Conservation (phyloP, 2,329 filamentous ascomycete genomes). For the Penicillium sp. region DNA sequence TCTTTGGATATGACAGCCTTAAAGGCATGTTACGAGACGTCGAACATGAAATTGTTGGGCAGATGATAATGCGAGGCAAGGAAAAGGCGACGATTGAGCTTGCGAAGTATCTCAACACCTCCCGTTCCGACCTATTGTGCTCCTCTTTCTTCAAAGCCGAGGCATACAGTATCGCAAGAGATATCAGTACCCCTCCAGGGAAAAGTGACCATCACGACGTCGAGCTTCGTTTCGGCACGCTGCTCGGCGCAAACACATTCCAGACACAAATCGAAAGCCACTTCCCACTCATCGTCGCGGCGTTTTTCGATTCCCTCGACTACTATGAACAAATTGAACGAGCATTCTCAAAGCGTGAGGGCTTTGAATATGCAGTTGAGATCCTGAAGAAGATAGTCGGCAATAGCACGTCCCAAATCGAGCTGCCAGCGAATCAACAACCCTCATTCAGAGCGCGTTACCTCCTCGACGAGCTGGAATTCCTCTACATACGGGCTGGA, state of each 20-base stretch:
- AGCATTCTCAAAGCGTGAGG: constrained; percentile 58
- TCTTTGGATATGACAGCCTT: constrained; percentile 74
- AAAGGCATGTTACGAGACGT: constrained; percentile 65
- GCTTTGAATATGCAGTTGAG: constrained; percentile 58
- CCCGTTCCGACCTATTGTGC: constrained; percentile 58
- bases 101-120: constrained; percentile 53
- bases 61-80: constrained; percentile 77
- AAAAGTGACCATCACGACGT: constrained; percentile 50
- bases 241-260: constrained; percentile 65
- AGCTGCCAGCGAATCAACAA: constrained; percentile 74
- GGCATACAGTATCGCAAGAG: constrained; percentile 79
- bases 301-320: constrained; percentile 72
- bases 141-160: constrained; percentile 72
- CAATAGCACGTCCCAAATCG: constrained; percentile 62
- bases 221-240: constrained; percentile 62
- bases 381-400: constrained; percentile 66
- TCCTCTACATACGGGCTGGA: constrained; percentile 70
- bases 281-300: constrained; percentile 72
- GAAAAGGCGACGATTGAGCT: constrained; percentile 61
- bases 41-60: constrained; percentile 71
- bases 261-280: constrained; percentile 59
- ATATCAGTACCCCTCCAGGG: constrained; percentile 53
- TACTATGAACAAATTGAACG: constrained; percentile 71
- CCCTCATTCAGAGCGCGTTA: constrained; percentile 79
- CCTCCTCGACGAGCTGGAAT: constrained; percentile 68